Percentiles rank a stretch among this genome's conserved stretches.
Evolutionary conservation across 371 early-diverging fungal species (phyloP).

Genomic region (Cokeromyces recurvatus): DNA sequence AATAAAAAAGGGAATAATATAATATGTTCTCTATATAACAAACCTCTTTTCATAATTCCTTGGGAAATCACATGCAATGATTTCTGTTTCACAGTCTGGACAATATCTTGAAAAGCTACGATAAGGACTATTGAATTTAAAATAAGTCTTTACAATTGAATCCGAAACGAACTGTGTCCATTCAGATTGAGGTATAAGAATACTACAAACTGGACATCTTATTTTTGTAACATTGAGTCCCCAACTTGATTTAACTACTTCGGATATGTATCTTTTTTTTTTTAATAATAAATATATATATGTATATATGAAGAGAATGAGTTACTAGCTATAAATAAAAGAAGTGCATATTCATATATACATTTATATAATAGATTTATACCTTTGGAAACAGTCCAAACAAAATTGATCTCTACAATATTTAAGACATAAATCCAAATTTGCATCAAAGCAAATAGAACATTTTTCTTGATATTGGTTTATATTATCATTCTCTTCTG

Average conservation of each 20-base stretch:
- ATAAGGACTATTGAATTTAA: conserved; percentile 60
- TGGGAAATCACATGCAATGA: conserved; percentile 32
- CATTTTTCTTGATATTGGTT: conserved; percentile 60
- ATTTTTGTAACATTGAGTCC: conserved; percentile 62
- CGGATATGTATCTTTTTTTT: conserved; percentile 53
- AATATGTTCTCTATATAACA: too few relatives aligned
- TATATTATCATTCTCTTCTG: conserved; percentile 30
- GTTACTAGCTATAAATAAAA: too few relatives aligned
- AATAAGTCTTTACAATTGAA: conserved; percentile 43
- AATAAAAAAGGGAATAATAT: too few relatives aligned
- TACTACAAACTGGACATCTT: conserved; percentile 56
- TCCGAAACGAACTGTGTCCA: conserved; percentile 53
- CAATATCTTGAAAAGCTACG: conserved; percentile 61
- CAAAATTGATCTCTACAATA: conserved; percentile 67
- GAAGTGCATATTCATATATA: too few relatives aligned
- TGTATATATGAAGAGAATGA: neutral
- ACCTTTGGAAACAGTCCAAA: conserved; percentile 59
- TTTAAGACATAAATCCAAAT: conserved; percentile 59
- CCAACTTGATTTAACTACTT: conserved; percentile 66
- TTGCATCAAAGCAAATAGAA: conserved; percentile 66
- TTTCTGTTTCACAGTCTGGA: conserved; percentile 55
- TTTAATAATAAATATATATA: neutral
- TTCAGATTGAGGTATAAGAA: conserved; percentile 50
- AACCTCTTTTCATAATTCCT: neutral
- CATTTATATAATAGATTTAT: conserved; percentile 3